These are phyloP conservation scores for Drechslerella dactyloides DNA, from an alignment of 2,329 filamentous ascomycete genomes.

Conservation along the genomic window DNA sequence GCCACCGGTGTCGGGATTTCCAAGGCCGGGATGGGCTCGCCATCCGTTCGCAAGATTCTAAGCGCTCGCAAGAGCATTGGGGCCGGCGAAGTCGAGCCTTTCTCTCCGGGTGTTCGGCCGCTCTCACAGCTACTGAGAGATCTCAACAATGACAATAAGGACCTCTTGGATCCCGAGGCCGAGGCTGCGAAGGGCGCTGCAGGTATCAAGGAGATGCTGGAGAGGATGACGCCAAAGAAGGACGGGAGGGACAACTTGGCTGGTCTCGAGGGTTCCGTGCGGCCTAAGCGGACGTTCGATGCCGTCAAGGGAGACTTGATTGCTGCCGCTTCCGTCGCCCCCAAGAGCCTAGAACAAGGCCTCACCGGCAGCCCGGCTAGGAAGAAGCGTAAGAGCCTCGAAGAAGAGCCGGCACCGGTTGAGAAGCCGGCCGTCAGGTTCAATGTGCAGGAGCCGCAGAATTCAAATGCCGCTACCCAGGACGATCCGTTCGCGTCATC, in stretches of 20 bases:
- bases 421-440: slow-evolving; percentile 42
- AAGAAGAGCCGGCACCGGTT: slow-evolving; percentile 24
- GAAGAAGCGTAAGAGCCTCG: slow-evolving; percentile 48
- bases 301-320: slow-evolving; percentile 44
- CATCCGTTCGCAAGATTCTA: slow-evolving; percentile 73
- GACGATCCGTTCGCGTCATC: slow-evolving; percentile 32
- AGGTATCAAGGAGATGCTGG: slow-evolving; percentile 63
- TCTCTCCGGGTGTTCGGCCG: slow-evolving; percentile 64
- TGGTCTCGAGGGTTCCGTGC: slow-evolving; percentile 13
- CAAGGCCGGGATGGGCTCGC: slow-evolving; percentile 74
- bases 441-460: slow-evolving; percentile 29
- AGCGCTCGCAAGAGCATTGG: slow-evolving; percentile 75
- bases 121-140: slow-evolving; percentile 51
- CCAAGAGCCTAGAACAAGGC: slow-evolving; percentile 21
- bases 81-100: slow-evolving; percentile 62
- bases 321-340: slow-evolving; percentile 21
- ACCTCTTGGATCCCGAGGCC: slow-evolving; percentile 69
- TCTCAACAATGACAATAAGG: slow-evolving; percentile 53
- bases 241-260: slow-evolving; percentile 53
- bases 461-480: slow-evolving; percentile 12
- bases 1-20: slow-evolving; percentile 69
- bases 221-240: slow-evolving; percentile 77
- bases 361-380: slow-evolving; percentile 37
- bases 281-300: slow-evolving; percentile 46
- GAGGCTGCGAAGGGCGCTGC: slow-evolving; percentile 68